Evolutionary conservation across 305 asterid species (phyloP).

Genomic region (Solanum aculeatissimum): DNA sequence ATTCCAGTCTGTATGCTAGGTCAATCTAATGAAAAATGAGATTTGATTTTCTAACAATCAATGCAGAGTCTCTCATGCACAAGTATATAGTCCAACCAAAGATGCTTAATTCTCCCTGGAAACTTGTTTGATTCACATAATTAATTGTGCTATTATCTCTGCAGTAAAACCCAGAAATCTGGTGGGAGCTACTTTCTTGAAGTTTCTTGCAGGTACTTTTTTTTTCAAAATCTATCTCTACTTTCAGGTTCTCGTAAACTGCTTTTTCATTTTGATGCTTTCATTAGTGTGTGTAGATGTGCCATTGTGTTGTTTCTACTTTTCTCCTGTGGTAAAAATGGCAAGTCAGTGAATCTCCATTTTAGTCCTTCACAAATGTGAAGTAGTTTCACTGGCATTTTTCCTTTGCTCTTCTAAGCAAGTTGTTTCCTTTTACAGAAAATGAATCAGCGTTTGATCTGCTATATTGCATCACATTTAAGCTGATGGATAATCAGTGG

Average conservation of each 20-base stretch:
- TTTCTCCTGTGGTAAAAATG: background rate
- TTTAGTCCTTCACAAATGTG: background rate
- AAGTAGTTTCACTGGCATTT: background rate
- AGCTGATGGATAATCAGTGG: constrained; percentile 98
- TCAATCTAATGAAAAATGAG: background rate
- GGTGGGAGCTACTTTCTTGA: constrained; percentile 90
- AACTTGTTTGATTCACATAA: background rate
- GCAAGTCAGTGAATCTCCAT: background rate
- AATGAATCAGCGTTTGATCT: constrained; percentile 95
- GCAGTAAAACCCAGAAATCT: constrained; percentile 88
- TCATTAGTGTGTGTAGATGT: background rate
- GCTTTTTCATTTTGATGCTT: background rate
- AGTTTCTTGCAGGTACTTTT: constrained; percentile 74
- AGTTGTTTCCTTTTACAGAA: constrained; percentile 37
- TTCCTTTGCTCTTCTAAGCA: background rate
- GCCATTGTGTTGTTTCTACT: background rate
- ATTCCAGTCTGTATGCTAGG: background rate
- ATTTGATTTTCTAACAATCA: background rate
- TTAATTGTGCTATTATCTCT: constrained; percentile 10
- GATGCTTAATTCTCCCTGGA: background rate
- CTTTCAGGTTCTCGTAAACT: background rate
- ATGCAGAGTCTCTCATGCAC: background rate
- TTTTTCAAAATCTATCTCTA: background rate
- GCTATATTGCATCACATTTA: constrained; percentile 88
- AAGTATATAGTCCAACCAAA: background rate